Evolutionary conservation across 257 asterid species (phyloP).

Genomic region (Asclepias syriaca): DNA sequence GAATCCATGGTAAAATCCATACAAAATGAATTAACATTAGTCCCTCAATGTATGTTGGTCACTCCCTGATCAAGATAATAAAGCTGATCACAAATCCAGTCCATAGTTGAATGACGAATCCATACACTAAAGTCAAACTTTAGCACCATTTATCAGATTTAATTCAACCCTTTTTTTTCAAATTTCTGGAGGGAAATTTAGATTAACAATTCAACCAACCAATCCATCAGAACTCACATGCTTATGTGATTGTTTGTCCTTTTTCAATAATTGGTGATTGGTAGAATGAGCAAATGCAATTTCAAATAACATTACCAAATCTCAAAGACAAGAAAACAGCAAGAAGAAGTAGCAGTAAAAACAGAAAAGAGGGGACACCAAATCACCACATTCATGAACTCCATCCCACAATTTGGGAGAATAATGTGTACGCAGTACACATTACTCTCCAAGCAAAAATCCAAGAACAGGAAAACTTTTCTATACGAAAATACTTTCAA

Average conservation of each 20-base stretch:
- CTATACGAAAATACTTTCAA: not conserved
- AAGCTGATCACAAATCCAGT: not conserved
- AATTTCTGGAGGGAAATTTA: not conserved
- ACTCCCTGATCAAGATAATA: not conserved
- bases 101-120: not conserved
- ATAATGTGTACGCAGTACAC: not conserved
- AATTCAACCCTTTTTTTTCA: not conserved
- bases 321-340: not conserved
- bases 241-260: not conserved
- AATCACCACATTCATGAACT: not conserved
- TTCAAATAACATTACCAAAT: not conserved
- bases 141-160: not conserved
- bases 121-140: not conserved
- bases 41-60: not conserved
- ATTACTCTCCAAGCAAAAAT: not conserved
- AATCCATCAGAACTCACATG: not conserved
- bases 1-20: not conserved
- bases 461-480: not conserved
- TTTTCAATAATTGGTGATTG: not conserved
- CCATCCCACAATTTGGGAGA: not conserved
- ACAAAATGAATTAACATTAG: too few relatives aligned
- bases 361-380: not conserved
- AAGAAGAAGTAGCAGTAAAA: slow-evolving; percentile 2
- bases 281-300: not conserved
- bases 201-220: not conserved